Conservation (phyloP, 176 grass and related monocot genomes). For the Eremochloa ophiuroides region DNA sequence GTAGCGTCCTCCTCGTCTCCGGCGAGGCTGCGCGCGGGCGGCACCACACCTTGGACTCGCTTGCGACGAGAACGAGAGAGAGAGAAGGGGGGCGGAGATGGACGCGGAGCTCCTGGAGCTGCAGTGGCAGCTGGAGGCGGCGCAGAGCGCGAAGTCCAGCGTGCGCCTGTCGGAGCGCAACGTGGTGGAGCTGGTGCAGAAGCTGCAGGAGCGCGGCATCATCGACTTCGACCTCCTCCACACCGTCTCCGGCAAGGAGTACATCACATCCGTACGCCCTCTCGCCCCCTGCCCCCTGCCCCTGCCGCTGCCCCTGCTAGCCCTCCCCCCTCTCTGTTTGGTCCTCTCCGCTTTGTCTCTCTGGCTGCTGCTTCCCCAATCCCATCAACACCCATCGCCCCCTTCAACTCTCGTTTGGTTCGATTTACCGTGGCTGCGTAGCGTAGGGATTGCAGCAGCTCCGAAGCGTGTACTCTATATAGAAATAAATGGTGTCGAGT, state of each 20-base stretch:
- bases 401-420: background rate
- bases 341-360: background rate
- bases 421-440: background rate
- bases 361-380: background rate
- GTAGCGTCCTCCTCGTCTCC: background rate
- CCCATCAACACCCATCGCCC: background rate
- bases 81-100: constrained; percentile 27
- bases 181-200: constrained; percentile 87
- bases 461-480: background rate
- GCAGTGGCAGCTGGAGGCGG: constrained; percentile 88
- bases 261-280: constrained; percentile 83
- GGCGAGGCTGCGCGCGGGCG: background rate
- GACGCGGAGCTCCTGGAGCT: constrained; percentile 90
- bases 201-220: constrained; percentile 70
- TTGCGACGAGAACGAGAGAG: background rate
- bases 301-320: no score
- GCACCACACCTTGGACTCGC: background rate
- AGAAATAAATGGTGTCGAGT: background rate
- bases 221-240: constrained; percentile 95
- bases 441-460: background rate
- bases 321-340: background rate
- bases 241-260: constrained; percentile 82
- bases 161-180: constrained; percentile 88
- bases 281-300: background rate
- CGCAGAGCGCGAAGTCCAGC: constrained; percentile 89